Base-by-base conservation (phyloP, 192 early-diverging fungal genomes). In the Coemansia sp. region DNA sequence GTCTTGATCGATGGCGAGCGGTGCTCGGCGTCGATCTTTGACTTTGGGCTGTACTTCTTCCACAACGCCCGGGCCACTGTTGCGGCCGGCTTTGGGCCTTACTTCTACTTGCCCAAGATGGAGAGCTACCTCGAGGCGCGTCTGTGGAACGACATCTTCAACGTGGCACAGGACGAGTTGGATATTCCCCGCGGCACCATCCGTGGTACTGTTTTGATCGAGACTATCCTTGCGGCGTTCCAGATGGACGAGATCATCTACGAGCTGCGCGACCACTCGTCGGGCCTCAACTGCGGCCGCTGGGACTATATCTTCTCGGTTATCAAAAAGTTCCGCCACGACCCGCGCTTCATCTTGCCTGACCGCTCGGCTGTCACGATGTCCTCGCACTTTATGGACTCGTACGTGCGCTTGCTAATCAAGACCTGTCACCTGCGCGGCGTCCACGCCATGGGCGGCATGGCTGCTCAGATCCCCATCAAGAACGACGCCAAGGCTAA, bases 241-340 rank as follows among this genome's bases (percentile, higher is more conserved):
- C 95, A 99, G 86, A 99, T 99, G 97, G 97, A 99, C 72, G 97
- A 99, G 86, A 97, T 98, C 77, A 98, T 98, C 85, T 98, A 95
- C 76, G 97, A 98, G 89, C 88, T 98, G 55, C 95, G 97, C 81
- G 92, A 98, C 31, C 97, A 98, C 88, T 98, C 97, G 41, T 91
- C 95, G 22, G 97, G 97, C 8, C 89, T 98, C 53, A 98, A 98
- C 95, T 98, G 97, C 87, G 97, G 97, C 55, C 91, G 97, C 57
- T 98, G 97, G 97, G 97, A 98, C 87, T 98, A 98, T 88, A 98
- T 98, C 85, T 98, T 98, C 85, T 94, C 93, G 10, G 91, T 95
- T 74, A 98, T 98, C 89, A 98, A 98, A 87, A 95, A 95, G 88
- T 90, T 98, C 89, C 91, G 94, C 57, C 88, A 93, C 81, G 86